Conservation (phyloP, 257 asterid genomes). For the Gentiana straminea region DNA sequence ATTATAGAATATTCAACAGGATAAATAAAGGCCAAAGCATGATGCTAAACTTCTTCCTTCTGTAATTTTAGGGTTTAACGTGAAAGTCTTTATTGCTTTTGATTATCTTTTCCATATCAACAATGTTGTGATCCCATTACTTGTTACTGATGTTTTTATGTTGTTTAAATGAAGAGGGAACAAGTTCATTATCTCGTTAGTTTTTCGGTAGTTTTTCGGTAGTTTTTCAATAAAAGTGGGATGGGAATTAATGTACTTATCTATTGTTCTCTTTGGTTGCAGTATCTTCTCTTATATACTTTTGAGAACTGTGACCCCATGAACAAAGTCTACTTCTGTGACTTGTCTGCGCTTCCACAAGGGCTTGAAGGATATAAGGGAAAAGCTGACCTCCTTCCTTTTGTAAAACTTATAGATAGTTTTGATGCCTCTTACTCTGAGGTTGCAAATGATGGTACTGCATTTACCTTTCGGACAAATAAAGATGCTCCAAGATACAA, state of each 20-base stretch:
- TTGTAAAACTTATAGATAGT: conserved; percentile 64
- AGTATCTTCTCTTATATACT: conserved; percentile 66
- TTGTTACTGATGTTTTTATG: neutral
- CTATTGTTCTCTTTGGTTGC: conserved; percentile 23
- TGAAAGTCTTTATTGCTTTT: too few relatives aligned
- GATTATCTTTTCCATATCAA: neutral
- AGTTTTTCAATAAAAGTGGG: too few relatives aligned
- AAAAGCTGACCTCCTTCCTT: conserved; percentile 48
- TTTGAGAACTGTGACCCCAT: conserved; percentile 73
- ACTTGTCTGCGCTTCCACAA: conserved; percentile 45
- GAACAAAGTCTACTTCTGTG: conserved; percentile 79
- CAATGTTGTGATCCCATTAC: neutral
- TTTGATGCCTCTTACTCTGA: conserved; percentile 66
- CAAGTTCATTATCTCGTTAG: neutral
- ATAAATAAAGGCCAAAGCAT: too few relatives aligned
- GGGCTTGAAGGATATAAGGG: conserved; percentile 67
- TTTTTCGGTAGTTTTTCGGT: neutral
- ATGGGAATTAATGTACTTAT: neutral
- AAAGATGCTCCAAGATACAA: conserved; percentile 91
- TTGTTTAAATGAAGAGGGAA: neutral
- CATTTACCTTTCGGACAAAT: conserved; percentile 73
- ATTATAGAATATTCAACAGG: too few relatives aligned
- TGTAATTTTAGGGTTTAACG: too few relatives aligned
- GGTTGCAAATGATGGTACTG: conserved; percentile 69
- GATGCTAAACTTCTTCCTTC: too few relatives aligned